Conservation (phyloP, 768 basidiomycete genomes). For the Lyophyllum decastes region DNA sequence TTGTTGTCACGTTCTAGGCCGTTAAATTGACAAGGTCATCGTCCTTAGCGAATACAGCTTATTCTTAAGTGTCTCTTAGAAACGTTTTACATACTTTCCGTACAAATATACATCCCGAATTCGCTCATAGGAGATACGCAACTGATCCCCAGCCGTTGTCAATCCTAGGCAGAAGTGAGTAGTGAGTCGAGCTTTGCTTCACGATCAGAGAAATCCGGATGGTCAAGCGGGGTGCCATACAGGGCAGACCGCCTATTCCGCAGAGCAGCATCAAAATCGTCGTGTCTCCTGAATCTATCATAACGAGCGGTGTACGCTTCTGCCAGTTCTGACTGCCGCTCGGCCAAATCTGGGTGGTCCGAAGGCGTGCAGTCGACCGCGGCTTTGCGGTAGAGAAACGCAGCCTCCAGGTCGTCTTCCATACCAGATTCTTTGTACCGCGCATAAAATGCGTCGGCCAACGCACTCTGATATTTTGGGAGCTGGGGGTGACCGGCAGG, state of each 20-base stretch:
- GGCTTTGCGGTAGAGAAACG: neutral
- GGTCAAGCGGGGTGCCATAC: neutral
- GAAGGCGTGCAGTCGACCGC: neutral
- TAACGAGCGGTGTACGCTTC: neutral
- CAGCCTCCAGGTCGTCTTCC: neutral
- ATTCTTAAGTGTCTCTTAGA: too few species aligned
- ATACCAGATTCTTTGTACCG: neutral
- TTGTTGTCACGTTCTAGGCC: too few species aligned
- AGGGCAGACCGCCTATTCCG: neutral
- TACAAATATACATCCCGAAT: too few species aligned
- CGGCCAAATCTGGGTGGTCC: constrained; percentile 1
- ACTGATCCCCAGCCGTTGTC: too few species aligned
- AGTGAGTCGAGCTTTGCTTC: neutral
- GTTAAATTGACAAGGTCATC: too few species aligned
- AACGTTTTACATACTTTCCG: too few species aligned
- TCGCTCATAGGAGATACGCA: too few species aligned
- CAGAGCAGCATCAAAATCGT: constrained; percentile 3
- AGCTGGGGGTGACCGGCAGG: neutral
- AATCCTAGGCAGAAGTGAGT: neutral
- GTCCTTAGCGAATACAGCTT: too few species aligned
- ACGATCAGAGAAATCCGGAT: constrained; percentile 1
- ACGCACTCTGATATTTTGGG: neutral
- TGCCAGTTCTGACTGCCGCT: neutral
- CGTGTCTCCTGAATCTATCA: neutral
- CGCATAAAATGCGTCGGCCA: neutral